Evolutionary conservation across 1,284 basidiomycete species (phyloP), one percentile per base, ranked within the genome.

Genomic region (Leccinum griseonigrum): DNA sequence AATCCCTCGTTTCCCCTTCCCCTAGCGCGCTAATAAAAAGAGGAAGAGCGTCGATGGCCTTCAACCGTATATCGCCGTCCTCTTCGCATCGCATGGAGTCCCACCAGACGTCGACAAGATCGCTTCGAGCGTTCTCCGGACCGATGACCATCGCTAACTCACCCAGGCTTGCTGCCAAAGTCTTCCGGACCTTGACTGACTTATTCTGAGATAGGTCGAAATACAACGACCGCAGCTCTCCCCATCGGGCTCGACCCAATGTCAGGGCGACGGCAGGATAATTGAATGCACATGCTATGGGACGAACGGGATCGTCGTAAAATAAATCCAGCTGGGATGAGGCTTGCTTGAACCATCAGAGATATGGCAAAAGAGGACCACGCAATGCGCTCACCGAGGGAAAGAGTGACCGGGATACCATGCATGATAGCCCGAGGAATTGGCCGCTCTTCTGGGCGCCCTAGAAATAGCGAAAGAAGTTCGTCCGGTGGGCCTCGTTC

Each of bases 221-320:
- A 76, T 97, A 95, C 50, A 87, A 78, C 6, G 82, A 80, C 31
- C 90, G 86, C 13, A 99, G 77, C 63, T 89, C 84, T n/a, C 74
- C 69, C 96, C 96, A 99, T 52, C 91, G 84, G 3, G 76, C 74
- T 5, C 79, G 76, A 5, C 96, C 96, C 16, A 98, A 80, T 1
- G 95, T 94, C 8, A 96, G 81, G 11, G 88, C 86, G 1, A 98
- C 93, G 11, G 96, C 96, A 18, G 96, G 97, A 69, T 94, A 90
- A 75, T 98, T 98, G 81, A 96, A 98, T 8, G 94, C 94, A 67
- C 94, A 92, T 32, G 97, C 90, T 16, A 96, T 79, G 10, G 93
- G 87, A 50, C 95, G 87, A 60, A 92, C 87, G 1, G 87, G 84
- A 66, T 86, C 82, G 22, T 77, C 75, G 66, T 77, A 80, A 69